Conservation (phyloP, 169 alveolate genomes). For the Amoebophrya sp. region DNA sequence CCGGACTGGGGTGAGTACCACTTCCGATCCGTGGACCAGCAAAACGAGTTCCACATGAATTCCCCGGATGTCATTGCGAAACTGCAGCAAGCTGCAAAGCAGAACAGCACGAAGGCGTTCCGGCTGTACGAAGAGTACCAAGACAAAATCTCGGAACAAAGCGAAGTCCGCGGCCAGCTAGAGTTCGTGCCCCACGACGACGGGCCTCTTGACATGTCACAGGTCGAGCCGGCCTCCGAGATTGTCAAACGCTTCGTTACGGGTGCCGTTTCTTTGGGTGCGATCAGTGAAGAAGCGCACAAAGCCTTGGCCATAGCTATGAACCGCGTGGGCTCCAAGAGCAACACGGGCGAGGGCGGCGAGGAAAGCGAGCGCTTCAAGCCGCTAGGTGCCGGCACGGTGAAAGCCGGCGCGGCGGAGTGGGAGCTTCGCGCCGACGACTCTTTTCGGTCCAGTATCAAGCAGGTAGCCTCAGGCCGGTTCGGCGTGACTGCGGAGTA, state of each 20-base stretch:
- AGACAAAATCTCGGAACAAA: slow-evolving; percentile 53
- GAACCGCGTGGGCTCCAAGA: slow-evolving; percentile 59
- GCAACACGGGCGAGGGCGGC: slow-evolving; percentile 72
- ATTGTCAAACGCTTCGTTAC: slow-evolving; percentile 59
- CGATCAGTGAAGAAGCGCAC: slow-evolving; percentile 60
- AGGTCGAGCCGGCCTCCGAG: slow-evolving; percentile 55
- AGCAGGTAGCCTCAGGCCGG: slow-evolving; percentile 65
- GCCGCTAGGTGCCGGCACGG: background rate
- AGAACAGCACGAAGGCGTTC: slow-evolving; percentile 39
- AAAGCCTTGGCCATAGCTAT: slow-evolving; percentile 58
- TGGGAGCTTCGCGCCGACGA: slow-evolving; percentile 36
- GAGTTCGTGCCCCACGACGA: slow-evolving; percentile 56
- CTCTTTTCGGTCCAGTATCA: slow-evolving; percentile 56
- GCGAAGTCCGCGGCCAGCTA: slow-evolving; percentile 59
- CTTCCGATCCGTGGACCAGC: slow-evolving; percentile 45
- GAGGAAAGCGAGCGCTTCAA: slow-evolving; percentile 55
- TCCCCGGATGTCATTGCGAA: slow-evolving; percentile 61
- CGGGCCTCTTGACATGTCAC: slow-evolving; percentile 51
- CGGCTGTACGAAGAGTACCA: slow-evolving; percentile 40
- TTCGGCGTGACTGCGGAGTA: slow-evolving; percentile 64
- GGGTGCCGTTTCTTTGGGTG: slow-evolving; percentile 61
- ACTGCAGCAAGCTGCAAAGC: slow-evolving; percentile 54
- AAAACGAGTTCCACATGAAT: slow-evolving; percentile 54
- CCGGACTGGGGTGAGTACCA: slow-evolving; percentile 61
- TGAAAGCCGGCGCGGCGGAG: background rate